Base-by-base conservation (phyloP, 805 yeast species). In the Saturnispora besseyi region DNA sequence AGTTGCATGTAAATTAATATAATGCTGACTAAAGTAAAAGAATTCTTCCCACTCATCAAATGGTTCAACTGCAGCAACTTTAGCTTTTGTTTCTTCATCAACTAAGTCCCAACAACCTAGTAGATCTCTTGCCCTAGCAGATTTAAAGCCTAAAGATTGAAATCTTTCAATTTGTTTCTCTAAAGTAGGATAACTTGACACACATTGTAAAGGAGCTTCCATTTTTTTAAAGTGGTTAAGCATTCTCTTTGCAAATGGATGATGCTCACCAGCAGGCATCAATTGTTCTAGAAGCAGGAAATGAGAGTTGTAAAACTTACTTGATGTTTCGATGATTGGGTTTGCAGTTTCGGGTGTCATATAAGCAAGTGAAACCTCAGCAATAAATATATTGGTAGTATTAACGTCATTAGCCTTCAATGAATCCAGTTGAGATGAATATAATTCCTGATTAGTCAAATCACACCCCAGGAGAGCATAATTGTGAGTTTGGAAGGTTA, bases 11-110 rank as follows among this genome's bases (percentile, higher is more conserved):
- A 82, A 69, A 37, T 83, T 70, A 34, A 81, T 69, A 59, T 86
- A 87, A 61, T 86, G 93, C 57, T 84, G 91, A 51, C 87, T 78
- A 59, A 84, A 86, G 12, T 83, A 59, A 29, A 81, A 73, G 54
- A 86, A 85, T 63, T 86, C 95, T 65, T 86, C 95, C 78, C 86
- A 77, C 65, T 87, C 95, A 62, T 87, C 95, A 63, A 86, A 87
- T 3, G 77, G 76, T 60, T 86, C 95, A 21, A 84, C 70, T 0
- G 59, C 44, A 15, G 69, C 70, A 8, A 87, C 72, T 38, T 64
- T 61, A 0, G 49, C 41, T 56, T 75, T 77, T 5, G 66, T 59
- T 1, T 66, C 68, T 4, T 71, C 62, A 1, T 81, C 66, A 21
- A 73, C 62, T 8, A 66, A 55, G 12, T 59, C 59, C 95, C 95